A percentile compares a stretch with the other conserved stretches of the same genome.
Conservation (phyloP, 2,329 filamentous ascomycete genomes). For the Beauveria brongniartii region DNA sequence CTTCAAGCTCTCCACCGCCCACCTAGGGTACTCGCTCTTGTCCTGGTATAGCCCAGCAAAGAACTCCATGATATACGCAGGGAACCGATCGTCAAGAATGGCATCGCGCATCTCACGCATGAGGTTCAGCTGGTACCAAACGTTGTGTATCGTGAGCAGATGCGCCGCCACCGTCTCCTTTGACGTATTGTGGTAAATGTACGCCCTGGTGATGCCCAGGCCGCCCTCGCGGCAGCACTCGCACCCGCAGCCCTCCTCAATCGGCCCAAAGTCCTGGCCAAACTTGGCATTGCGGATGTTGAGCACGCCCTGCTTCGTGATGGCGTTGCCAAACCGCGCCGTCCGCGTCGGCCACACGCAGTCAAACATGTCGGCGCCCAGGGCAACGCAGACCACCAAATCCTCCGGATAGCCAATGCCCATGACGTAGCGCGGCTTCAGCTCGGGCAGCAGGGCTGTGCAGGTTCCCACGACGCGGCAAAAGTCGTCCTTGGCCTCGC, state of each 20-base stretch:
- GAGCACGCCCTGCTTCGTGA: slow-evolving; percentile 72
- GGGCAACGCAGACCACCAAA: slow-evolving; percentile 81
- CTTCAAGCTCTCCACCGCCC: slow-evolving; percentile 74
- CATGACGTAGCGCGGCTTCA: slow-evolving; percentile 99
- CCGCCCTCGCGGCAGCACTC: slow-evolving; percentile 66
- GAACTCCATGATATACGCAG: slow-evolving; percentile 68
- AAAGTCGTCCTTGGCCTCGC: slow-evolving; percentile 88
- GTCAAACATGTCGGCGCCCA: slow-evolving; percentile 99
- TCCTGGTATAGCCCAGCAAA: slow-evolving; percentile 62
- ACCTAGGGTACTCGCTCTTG: slow-evolving; percentile 63
- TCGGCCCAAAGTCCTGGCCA: slow-evolving; percentile 70
- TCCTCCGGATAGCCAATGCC: slow-evolving; percentile 97
- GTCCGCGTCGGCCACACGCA: slow-evolving; percentile 98
- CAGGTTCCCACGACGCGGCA: slow-evolving; percentile 85
- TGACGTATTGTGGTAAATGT: slow-evolving; percentile 80
- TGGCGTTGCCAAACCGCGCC: slow-evolving; percentile 89
- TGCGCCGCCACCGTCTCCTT: slow-evolving; percentile 92
- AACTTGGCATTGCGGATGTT: slow-evolving; percentile 74
- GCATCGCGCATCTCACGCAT: slow-evolving; percentile 70
- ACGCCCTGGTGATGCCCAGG: slow-evolving; percentile 77
- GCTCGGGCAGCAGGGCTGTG: slow-evolving; percentile 73
- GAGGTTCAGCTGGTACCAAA: slow-evolving; percentile 80
- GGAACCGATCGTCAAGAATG: slow-evolving; percentile 74
- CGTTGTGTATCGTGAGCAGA: slow-evolving; percentile 86
- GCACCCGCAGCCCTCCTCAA: slow-evolving; percentile 79